Evolutionary conservation across 1,284 basidiomycete species (phyloP).

Genomic region (Dichomitus squalens): DNA sequence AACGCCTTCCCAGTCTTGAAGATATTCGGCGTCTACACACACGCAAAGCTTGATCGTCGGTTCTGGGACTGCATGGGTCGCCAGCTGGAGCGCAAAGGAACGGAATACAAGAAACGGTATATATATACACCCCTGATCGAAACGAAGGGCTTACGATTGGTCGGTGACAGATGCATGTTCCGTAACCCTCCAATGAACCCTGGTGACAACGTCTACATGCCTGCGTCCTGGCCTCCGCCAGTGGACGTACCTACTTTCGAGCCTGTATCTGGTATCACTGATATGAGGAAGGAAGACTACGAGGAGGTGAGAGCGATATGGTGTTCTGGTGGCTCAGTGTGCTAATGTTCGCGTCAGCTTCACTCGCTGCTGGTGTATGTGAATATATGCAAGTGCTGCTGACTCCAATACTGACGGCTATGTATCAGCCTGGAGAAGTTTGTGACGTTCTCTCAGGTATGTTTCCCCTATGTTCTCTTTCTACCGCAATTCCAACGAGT

Average conservation of each 20-base stretch:
- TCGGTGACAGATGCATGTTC: constrained; percentile 42
- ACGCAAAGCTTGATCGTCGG: constrained; percentile 52
- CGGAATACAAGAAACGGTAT: constrained; percentile 52
- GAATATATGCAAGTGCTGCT: not conserved
- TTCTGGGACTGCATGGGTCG: constrained; percentile 60
- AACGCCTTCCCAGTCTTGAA: constrained; percentile 43
- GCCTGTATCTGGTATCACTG: constrained; percentile 19
- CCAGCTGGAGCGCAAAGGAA: constrained; percentile 54
- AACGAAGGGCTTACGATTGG: not conserved
- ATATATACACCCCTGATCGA: constrained; percentile 12
- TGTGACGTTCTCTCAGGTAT: constrained; percentile 59
- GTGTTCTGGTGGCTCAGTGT: no score
- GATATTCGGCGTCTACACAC: constrained; percentile 65
- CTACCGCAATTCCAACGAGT: constrained; percentile 47
- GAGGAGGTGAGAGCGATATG: no score
- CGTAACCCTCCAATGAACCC: constrained; percentile 39
- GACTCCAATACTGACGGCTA: not conserved
- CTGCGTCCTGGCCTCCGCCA: constrained; percentile 32
- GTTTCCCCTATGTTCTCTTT: not conserved
- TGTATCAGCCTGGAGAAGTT: constrained; percentile 68
- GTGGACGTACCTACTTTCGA: constrained; percentile 10
- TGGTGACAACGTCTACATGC: constrained; percentile 46
- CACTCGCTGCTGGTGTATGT: constrained; percentile 59
- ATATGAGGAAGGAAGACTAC: constrained; percentile 44
- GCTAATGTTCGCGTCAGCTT: constrained; percentile 23